Percentiles rank a stretch among this genome's conserved stretches.
phyloP scores from a whole-genome alignment of 306 rosid species.

The Casuarina equisetifolia region DNA sequence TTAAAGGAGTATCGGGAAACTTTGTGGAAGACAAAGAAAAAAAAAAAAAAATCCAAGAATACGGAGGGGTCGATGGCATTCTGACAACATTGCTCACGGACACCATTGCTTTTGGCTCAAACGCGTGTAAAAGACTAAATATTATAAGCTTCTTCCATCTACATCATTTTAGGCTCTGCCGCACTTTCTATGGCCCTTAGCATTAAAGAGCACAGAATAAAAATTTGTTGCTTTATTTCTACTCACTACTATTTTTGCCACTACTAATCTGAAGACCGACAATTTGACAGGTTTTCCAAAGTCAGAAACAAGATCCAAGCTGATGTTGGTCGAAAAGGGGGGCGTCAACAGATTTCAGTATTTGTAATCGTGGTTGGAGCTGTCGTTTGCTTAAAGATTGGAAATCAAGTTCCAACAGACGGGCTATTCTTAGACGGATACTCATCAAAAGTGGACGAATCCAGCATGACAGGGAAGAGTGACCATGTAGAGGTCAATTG shows the following conservation, averaged over 20 bases:
- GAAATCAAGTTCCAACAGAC: slow-evolving; percentile 36
- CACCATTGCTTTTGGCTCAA: slow-evolving; percentile 12
- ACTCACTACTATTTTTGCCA: slow-evolving; percentile 13
- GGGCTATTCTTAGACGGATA: slow-evolving; percentile 29
- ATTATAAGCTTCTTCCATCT: slow-evolving; percentile 26
- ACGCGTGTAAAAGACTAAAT: slow-evolving; percentile 25
- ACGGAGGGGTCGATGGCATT: slow-evolving; percentile 34
- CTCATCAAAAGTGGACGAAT: slow-evolving; percentile 23
- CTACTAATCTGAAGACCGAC: slow-evolving; percentile 16
- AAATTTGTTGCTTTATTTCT: slow-evolving; percentile 29
- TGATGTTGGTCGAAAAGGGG: slow-evolving; percentile 25
- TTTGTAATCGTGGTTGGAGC: slow-evolving; percentile 35
- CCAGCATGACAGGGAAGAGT: slow-evolving; percentile 30
- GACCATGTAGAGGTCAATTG: slow-evolving; percentile 27
- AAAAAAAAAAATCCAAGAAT: slow-evolving; percentile 10
- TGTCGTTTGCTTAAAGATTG: slow-evolving; percentile 32
- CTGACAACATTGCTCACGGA: slow-evolving; percentile 5
- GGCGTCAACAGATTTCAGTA: slow-evolving; percentile 18
- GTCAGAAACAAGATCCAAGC: slow-evolving; percentile 22
- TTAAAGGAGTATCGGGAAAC: slow-evolving; percentile 19
- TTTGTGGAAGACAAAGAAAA: slow-evolving; percentile 45
- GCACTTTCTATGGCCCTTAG: slow-evolving; percentile 27
- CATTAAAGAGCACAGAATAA: slow-evolving; percentile 19
- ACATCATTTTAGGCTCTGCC: slow-evolving; percentile 23
- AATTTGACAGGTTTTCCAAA: slow-evolving; percentile 17